A percentile compares a stretch with the other conserved stretches of the same genome.
phyloP scores from a whole-genome alignment of 495 filamentous ascomycete species.

The Tirmania nivea region DNA sequence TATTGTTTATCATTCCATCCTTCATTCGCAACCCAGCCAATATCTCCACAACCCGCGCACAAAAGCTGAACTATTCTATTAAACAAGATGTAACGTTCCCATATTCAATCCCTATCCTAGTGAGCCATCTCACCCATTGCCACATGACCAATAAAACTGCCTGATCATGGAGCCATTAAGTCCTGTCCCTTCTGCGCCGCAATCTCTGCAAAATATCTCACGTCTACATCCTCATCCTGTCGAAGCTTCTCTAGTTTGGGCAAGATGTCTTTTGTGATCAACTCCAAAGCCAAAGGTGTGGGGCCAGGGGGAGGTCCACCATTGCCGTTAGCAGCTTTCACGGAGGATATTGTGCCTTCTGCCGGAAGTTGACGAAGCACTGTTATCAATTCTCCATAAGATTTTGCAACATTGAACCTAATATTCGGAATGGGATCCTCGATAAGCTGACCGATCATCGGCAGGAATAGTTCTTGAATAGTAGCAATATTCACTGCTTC shows the following conservation, averaged over 20 bases:
- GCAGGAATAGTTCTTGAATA: slow-evolving; percentile 78
- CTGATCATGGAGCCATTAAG: slow-evolving; percentile 15
- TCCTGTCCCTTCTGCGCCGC: slow-evolving; percentile 29
- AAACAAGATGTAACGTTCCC: not conserved
- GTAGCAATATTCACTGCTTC: slow-evolving; percentile 78
- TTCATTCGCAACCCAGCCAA: not conserved
- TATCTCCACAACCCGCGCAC: not conserved
- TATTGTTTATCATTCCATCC: slow-evolving; percentile 1
- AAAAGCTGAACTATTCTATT: not conserved
- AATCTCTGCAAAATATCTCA: slow-evolving; percentile 77
- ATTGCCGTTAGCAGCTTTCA: slow-evolving; percentile 30
- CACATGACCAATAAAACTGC: too few species aligned
- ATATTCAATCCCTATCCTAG: not conserved
- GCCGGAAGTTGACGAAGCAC: slow-evolving; percentile 76
- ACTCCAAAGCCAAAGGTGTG: slow-evolving; percentile 50
- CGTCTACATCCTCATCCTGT: slow-evolving; percentile 91
- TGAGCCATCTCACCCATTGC: not conserved
- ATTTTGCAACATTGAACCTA: slow-evolving; percentile 97
- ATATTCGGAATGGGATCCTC: slow-evolving; percentile 94
- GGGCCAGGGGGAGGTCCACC: slow-evolving; percentile 24
- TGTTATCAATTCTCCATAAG: slow-evolving; percentile 70
- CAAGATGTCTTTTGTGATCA: slow-evolving; percentile 71
- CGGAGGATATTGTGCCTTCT: slow-evolving; percentile 58
- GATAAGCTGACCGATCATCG: slow-evolving; percentile 85
- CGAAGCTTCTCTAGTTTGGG: slow-evolving; percentile 86